Conservation (phyloP, 495 filamentous ascomycete genomes). For the Penicillium malachiteum region DNA sequence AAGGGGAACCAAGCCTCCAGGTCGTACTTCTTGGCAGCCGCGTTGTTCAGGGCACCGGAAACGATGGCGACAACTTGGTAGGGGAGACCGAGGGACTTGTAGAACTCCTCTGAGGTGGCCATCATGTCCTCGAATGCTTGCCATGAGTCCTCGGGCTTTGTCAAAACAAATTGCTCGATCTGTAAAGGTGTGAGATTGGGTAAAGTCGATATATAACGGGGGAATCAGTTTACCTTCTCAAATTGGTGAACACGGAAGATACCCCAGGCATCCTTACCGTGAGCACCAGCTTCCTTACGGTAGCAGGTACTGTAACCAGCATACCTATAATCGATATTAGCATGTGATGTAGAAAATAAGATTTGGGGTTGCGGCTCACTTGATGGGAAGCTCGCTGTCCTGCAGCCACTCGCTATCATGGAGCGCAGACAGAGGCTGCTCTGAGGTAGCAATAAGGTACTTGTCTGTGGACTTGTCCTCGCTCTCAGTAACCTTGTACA, state of each 20-base stretch:
- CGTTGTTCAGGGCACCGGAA: constrained; percentile 91
- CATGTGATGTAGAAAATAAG: neutral
- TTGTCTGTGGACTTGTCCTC: constrained; percentile 83
- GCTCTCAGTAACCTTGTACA: constrained; percentile 90
- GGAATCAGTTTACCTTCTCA: constrained; percentile 65
- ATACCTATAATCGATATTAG: constrained; percentile 50
- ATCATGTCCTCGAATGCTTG: constrained; percentile 93
- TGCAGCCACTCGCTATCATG: constrained; percentile 93
- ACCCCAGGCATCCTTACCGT: constrained; percentile 96
- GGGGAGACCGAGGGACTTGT: constrained; percentile 82
- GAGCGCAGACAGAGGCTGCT: constrained; percentile 90
- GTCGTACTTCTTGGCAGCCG: constrained; percentile 92
- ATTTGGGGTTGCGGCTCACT: constrained; percentile 40
- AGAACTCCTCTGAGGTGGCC: constrained; percentile 84
- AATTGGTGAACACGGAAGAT: constrained; percentile 99
- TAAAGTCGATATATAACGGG: neutral
- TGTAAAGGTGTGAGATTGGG: constrained; percentile 19
- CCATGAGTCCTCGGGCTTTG: constrained; percentile 94
- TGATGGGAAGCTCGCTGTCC: constrained; percentile 80
- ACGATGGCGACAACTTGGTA: constrained; percentile 92
- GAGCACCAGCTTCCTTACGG: constrained; percentile 86
- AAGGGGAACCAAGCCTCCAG: constrained; percentile 97
- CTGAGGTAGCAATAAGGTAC: constrained; percentile 95
- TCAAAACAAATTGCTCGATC: constrained; percentile 92
- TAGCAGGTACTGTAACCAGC: constrained; percentile 95